Percentiles rank a stretch among this genome's conserved stretches.
These are phyloP conservation scores for Neurospora tetraspora DNA, from an alignment of 495 filamentous ascomycete genomes.

Conservation along the genomic window DNA sequence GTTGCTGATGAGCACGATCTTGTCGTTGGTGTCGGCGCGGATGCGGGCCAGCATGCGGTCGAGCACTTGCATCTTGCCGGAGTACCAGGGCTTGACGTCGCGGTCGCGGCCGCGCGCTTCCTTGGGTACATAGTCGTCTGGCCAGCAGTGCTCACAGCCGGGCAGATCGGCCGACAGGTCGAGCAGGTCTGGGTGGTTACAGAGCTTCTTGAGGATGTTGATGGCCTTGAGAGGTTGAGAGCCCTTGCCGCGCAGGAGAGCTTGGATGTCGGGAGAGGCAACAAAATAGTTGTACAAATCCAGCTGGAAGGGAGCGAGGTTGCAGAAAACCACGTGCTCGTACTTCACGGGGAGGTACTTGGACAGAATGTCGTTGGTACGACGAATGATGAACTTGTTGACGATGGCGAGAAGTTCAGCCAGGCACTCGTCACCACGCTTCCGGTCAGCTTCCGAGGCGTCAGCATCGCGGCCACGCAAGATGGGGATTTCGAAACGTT, in stretches of 20 bases:
- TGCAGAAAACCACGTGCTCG: conserved; percentile 99
- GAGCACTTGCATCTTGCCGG: conserved; percentile 96
- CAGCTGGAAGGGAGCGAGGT: conserved; percentile 83
- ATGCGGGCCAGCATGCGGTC: conserved; percentile 98
- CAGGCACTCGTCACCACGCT: conserved; percentile 77
- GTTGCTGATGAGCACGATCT: conserved; percentile 98
- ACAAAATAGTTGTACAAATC: conserved; percentile 96
- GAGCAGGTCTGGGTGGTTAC: conserved; percentile 94
- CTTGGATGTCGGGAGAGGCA: conserved; percentile 88
- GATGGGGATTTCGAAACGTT: conserved; percentile 89
- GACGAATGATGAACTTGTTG: conserved; percentile 97
- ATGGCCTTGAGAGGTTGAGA: conserved; percentile 96
- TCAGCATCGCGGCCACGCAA: conserved; percentile 85
- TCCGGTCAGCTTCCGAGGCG: conserved; percentile 71
- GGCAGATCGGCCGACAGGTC: conserved; percentile 76
- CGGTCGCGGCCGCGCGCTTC: conserved; percentile 82
- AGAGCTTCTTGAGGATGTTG: conserved; percentile 92
- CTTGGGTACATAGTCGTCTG: conserved; percentile 80
- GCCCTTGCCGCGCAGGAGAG: conserved; percentile 84
- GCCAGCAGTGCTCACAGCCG: conserved; percentile 73
- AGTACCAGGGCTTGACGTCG: conserved; percentile 92
- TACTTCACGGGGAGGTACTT: conserved; percentile 99
- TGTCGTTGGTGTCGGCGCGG: conserved; percentile 93
- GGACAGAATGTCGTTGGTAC: conserved; percentile 95
- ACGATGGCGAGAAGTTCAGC: conserved; percentile 72